These are phyloP conservation scores for Piper betle DNA, from an alignment of 164 flowering plant genomes.

Conservation along the genomic window DNA sequence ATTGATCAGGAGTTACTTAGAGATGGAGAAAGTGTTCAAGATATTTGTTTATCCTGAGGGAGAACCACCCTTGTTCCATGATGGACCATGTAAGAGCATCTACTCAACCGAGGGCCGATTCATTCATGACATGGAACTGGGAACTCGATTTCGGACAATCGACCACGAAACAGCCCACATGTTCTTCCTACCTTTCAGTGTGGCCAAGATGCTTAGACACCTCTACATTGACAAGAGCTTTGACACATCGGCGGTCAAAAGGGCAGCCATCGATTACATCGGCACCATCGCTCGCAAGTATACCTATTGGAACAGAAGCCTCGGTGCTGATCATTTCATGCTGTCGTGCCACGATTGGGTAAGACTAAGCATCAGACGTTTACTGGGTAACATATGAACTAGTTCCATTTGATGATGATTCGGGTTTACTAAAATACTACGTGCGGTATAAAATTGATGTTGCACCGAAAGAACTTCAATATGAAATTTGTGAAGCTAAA, in stretches of 20 bases:
- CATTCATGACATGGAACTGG: conserved; percentile 43
- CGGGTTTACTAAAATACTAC: too few species aligned
- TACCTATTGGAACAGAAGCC: conserved; percentile 41
- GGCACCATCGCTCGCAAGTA: conserved; percentile 12
- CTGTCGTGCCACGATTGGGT: conserved; percentile 65
- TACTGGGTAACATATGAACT: too few species aligned
- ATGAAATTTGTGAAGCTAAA: too few species aligned
- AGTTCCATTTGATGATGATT: too few species aligned
- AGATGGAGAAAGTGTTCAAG: conserved; percentile 65
- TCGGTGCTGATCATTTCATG: conserved; percentile 53
- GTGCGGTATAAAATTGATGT: too few species aligned
- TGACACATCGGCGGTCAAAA: conserved; percentile 25
- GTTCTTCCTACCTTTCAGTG: conserved; percentile 43
- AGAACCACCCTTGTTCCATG: conserved; percentile 53
- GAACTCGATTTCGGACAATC: conserved; percentile 16
- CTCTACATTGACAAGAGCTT: conserved; percentile 15
- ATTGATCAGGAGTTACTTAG: conserved; percentile 40
- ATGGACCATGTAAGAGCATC: conserved; percentile 42
- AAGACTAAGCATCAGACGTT: too few species aligned
- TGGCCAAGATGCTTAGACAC: conserved; percentile 25
- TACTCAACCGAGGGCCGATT: conserved; percentile 26
- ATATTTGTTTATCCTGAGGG: conserved; percentile 63
- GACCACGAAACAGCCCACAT: conserved; percentile 32
- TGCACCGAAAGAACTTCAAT: too few species aligned
- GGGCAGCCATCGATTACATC: conserved; percentile 22